These are phyloP conservation scores for Kodamaea fukazawae DNA, from an alignment of 805 yeast genomes.

Conservation along the genomic window DNA sequence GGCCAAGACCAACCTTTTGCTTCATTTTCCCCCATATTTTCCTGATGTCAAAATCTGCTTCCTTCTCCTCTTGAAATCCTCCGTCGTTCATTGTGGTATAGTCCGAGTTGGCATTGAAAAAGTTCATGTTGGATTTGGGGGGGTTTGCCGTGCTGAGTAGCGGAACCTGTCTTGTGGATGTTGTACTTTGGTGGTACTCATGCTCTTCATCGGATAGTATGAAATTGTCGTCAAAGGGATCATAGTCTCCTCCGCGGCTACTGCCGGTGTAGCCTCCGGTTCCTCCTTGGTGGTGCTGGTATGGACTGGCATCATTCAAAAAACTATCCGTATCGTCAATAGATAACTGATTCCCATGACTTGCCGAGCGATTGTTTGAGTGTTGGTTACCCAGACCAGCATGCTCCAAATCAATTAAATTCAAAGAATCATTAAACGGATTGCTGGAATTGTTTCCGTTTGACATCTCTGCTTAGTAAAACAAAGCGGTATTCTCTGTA, in stretches of 20 bases:
- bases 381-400: not conserved
- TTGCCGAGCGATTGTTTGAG: not conserved
- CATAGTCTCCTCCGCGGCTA: slow-evolving; percentile 6
- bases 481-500: no score
- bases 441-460: slow-evolving; percentile 9
- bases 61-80: slow-evolving; percentile 7
- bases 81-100: slow-evolving; percentile 24
- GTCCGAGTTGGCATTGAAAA: slow-evolving; percentile 26
- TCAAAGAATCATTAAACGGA: slow-evolving; percentile 8
- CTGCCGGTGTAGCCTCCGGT: slow-evolving; percentile 1
- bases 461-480: slow-evolving; percentile 4
- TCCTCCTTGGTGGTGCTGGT: not conserved
- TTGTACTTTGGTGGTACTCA: slow-evolving; percentile 14
- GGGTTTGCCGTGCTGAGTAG: slow-evolving; percentile 25
- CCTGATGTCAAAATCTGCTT: slow-evolving; percentile 39
- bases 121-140: slow-evolving; percentile 18
- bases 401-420: slow-evolving; percentile 9
- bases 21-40: slow-evolving; percentile 24
- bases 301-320: slow-evolving; percentile 3
- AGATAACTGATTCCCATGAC: slow-evolving; percentile 3
- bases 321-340: slow-evolving; percentile 4
- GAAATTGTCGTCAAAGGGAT: slow-evolving; percentile 37
- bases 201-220: slow-evolving; percentile 35
- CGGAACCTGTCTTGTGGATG: slow-evolving; percentile 22
- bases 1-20: slow-evolving; percentile 18